Base-by-base conservation (phyloP, 1,284 basidiomycete genomes). In the Bjerkandera adusta region DNA sequence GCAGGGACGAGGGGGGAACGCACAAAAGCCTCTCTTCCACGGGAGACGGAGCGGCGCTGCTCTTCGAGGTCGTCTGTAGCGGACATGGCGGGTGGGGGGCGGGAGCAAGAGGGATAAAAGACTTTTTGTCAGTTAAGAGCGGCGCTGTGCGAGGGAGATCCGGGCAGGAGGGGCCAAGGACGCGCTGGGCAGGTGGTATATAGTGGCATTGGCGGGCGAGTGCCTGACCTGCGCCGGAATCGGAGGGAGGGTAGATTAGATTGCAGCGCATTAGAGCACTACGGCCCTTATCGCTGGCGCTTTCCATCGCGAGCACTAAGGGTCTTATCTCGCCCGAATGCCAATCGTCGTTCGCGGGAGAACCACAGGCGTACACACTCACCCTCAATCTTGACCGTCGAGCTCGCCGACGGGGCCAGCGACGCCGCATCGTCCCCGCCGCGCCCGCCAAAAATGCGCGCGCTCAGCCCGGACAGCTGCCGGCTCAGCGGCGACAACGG, bases 11-110 rank as follows among this genome's bases (percentile, higher is more conserved):
- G 18, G 47, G 24, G 35, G 16, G 30, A 20, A 57, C 60, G 47
- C 51, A 64, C 61, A 50, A 63, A 57, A 10, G 50, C 50, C 22
- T 65, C 63, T 12, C 63, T 51, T 39, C 63, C 61, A 44, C 62
- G 62, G 20, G 62, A 63, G 45, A 62, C 57, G 15, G 62, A 64
- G 38, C 58, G 58, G 11, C 33, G 36, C 8, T 25, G 26, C 27
- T 46, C 38, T 34, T 51, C 45, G 36, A 39, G 25, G 35, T 30
- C 39, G 43, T 55, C 55, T 30, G 36, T 33, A 22, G 26, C 34
- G 34, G 34, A 36, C 41, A 49, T 49, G 26, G 39, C 15, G 30
- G 26, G 25, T 45, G 43, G 4, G 21, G 43, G 21, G 11, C 16
- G 21, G 11, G 43, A 42, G 27, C 5, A 15, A 42, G 10, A 34